Percentiles rank a stretch among this genome's conserved stretches.
These are phyloP conservation scores for Anthracocystis panici-leucophaei DNA, from an alignment of 1,284 basidiomycete genomes.

Conservation along the genomic window DNA sequence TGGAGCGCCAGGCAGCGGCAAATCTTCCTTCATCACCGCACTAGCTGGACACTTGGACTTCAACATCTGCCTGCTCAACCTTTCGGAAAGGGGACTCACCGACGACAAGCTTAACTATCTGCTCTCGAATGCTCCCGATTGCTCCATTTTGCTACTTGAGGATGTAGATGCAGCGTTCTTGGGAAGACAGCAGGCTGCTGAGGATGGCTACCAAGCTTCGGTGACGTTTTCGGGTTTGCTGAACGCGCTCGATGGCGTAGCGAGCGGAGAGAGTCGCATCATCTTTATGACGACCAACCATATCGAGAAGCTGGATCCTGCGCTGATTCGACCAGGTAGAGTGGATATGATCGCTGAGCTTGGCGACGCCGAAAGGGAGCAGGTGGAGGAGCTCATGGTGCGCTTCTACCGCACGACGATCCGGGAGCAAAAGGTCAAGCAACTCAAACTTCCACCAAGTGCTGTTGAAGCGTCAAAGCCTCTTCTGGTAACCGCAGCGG, in stretches of 20 bases:
- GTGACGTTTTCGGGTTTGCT: slow-evolving; percentile 98
- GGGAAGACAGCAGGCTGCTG: slow-evolving; percentile 49
- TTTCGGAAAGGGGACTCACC: slow-evolving; percentile 93
- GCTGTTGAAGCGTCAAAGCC: slow-evolving; percentile 30
- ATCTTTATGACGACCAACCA: slow-evolving; percentile 99
- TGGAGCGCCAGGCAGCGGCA: slow-evolving; percentile 96
- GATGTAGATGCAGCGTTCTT: slow-evolving; percentile 98
- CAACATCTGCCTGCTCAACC: slow-evolving; percentile 95
- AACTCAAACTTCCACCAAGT: slow-evolving; percentile 13
- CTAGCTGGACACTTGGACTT: slow-evolving; percentile 88
- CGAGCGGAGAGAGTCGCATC: slow-evolving; percentile 90
- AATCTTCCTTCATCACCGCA: slow-evolving; percentile 98
- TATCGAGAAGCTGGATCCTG: slow-evolving; percentile 77
- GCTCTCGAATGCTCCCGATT: slow-evolving; percentile 90
- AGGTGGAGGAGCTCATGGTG: slow-evolving; percentile 83
- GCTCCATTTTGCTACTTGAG: slow-evolving; percentile 92
- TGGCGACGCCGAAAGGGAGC: slow-evolving; percentile 86
- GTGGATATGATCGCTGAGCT: slow-evolving; percentile 88
- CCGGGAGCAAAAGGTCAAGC: slow-evolving; percentile 36
- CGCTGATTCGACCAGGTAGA: slow-evolving; percentile 92
- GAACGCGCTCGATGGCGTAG: slow-evolving; percentile 97
- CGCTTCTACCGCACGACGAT: slow-evolving; percentile 78
- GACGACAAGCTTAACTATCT: slow-evolving; percentile 97
- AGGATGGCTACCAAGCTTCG: slow-evolving; percentile 71
- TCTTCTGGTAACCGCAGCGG: slow-evolving; percentile 17